A percentile compares a stretch with the other conserved stretches of the same genome.
Conservation (phyloP, 1,284 basidiomycete genomes). For the Mrakiaceae sp. region DNA sequence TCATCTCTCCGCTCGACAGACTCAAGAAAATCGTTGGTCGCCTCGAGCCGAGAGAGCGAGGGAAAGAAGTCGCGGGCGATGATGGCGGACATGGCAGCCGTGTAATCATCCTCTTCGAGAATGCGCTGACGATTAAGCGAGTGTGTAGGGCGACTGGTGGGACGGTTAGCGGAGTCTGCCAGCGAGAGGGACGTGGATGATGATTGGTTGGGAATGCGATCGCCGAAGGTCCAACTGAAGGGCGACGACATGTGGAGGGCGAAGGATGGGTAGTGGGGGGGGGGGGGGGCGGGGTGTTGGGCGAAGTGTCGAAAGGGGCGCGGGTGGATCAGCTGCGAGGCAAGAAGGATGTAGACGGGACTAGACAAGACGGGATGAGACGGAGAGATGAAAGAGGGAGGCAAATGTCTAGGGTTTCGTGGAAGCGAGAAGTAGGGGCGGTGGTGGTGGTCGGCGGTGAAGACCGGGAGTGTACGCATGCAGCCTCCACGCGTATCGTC, state of each 20-base stretch:
- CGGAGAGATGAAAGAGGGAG: too few species aligned
- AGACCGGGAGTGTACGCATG: too few species aligned
- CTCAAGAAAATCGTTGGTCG: constrained; percentile 71
- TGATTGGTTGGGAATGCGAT: neutral
- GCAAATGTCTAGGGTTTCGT: too few species aligned
- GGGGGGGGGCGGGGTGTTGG: neutral
- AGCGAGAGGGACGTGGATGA: neutral
- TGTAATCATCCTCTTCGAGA: constrained; percentile 95
- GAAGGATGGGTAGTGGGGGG: neutral
- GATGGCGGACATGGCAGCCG: constrained; percentile 77
- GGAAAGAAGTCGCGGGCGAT: constrained; percentile 98
- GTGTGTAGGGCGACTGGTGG: neutral
- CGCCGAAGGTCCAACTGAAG: neutral
- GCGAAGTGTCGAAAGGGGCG: too few species aligned
- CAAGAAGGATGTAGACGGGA: too few species aligned
- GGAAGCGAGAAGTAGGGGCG: too few species aligned
- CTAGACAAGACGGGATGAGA: too few species aligned
- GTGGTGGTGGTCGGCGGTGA: too few species aligned
- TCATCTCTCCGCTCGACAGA: constrained; percentile 57
- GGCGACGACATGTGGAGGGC: neutral
- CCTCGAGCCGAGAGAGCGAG: constrained; percentile 71
- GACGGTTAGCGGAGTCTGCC: neutral
- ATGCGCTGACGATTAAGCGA: constrained; percentile 61
- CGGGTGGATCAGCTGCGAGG: too few species aligned
- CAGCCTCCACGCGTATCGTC: too few species aligned